Conservation (phyloP, 495 filamentous ascomycete genomes). For the Schizothecium vesticola region DNA sequence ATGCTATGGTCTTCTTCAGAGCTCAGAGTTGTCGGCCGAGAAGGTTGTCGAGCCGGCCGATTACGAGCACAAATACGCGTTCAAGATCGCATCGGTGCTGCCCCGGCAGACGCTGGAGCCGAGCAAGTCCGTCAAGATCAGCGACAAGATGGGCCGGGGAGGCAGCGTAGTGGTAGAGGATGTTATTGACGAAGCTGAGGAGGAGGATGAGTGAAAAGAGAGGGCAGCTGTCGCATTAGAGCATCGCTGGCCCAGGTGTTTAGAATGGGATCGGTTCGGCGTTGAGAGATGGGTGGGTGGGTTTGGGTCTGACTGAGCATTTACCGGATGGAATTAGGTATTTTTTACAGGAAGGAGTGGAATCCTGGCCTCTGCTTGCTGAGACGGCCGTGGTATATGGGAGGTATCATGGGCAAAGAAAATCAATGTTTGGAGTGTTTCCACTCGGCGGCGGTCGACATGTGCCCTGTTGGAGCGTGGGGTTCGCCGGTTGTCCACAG, state of each 20-base stretch:
- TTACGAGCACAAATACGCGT: constrained; percentile 74
- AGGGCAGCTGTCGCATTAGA: background rate
- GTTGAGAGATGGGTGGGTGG: background rate
- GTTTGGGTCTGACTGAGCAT: background rate
- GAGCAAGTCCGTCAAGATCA: constrained; percentile 56
- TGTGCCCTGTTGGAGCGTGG: background rate
- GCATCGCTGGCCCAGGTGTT: background rate
- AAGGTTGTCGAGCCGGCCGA: constrained; percentile 51
- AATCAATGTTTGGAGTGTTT: background rate
- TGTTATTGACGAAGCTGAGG: constrained; percentile 25
- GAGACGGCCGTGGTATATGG: background rate
- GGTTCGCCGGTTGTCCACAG: background rate
- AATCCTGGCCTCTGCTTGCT: background rate
- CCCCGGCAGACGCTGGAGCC: constrained; percentile 73
- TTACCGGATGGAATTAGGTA: background rate
- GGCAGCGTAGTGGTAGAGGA: constrained; percentile 85
- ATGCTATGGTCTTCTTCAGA: constrained; percentile 65
- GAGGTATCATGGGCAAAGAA: background rate
- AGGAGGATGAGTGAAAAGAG: constrained; percentile 25
- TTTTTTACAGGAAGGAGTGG: background rate
- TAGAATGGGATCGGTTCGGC: background rate
- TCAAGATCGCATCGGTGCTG: constrained; percentile 76
- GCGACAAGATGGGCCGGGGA: constrained; percentile 69
- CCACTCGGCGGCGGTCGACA: background rate
- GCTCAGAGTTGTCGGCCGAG: constrained; percentile 26